These are phyloP conservation scores for Boletus speciosus DNA, from an alignment of 768 basidiomycete genomes.

Conservation along the genomic window DNA sequence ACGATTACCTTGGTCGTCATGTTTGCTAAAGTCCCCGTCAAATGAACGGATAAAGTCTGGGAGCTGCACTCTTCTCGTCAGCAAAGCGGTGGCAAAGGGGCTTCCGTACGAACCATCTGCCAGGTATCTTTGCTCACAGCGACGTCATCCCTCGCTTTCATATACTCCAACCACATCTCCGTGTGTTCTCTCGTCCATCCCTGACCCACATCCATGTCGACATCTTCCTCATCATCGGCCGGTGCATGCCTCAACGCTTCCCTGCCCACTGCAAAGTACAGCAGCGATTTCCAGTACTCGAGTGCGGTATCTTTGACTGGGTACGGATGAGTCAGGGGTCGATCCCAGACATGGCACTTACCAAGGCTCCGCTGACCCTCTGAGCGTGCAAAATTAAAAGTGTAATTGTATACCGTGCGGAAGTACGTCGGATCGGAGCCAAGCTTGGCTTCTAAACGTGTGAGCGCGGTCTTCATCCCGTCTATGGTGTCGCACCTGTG, in stretches of 20 bases:
- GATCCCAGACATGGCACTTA: constrained; percentile 31
- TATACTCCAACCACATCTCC: constrained; percentile 77
- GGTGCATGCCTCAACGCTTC: constrained; percentile 54
- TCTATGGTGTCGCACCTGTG: constrained; percentile 62
- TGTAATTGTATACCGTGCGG: constrained; percentile 70
- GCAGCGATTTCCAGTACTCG: constrained; percentile 74
- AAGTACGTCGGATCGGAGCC: constrained; percentile 68
- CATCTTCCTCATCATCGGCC: constrained; percentile 44
- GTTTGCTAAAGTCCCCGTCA: constrained; percentile 66
- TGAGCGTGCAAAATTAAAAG: constrained; percentile 74
- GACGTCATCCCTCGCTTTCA: constrained; percentile 58
- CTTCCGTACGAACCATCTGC: constrained; percentile 61
- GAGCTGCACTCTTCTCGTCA: constrained; percentile 47
- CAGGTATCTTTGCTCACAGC: constrained; percentile 89
- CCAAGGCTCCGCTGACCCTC: constrained; percentile 81
- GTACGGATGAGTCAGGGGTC: neutral
- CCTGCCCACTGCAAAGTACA: constrained; percentile 66
- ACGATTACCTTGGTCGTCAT: constrained; percentile 67
- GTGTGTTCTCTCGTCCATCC: constrained; percentile 66
- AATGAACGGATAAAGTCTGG: constrained; percentile 74
- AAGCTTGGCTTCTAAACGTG: constrained; percentile 54
- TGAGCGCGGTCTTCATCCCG: constrained; percentile 56
- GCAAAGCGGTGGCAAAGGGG: neutral
- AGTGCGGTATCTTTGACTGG: constrained; percentile 67
- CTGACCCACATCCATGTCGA: constrained; percentile 38